A percentile compares a stretch with the other conserved stretches of the same genome.
Evolutionary conservation across 139 green algal species (phyloP).

Genomic region (Closterium sp.): DNA sequence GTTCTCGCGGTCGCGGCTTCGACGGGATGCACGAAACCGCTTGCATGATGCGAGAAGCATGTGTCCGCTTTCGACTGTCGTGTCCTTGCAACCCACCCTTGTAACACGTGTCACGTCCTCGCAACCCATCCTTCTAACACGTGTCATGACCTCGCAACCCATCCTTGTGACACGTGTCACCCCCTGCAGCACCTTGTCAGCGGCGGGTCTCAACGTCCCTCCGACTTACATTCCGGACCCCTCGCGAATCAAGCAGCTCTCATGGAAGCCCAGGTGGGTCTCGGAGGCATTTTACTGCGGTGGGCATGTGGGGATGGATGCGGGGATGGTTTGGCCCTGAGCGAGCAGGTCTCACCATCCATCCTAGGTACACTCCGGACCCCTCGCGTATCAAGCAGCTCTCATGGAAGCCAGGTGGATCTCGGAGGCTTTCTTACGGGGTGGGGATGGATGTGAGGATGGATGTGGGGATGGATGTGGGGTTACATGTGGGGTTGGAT

Average conservation of each 20-base stretch:
- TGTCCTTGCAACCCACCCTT: background rate
- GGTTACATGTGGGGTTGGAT: background rate
- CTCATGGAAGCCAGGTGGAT: background rate
- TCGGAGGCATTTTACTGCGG: background rate
- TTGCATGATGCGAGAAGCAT: background rate
- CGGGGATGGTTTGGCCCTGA: no score
- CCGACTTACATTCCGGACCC: background rate
- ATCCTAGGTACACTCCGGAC: background rate
- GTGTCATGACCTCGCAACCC: background rate
- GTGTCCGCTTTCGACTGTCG: no score
- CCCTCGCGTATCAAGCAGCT: background rate
- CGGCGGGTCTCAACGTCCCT: background rate
- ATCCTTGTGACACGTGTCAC: background rate
- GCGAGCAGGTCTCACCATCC: background rate
- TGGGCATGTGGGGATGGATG: background rate
- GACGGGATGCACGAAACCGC: no score
- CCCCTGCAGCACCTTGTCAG: background rate
- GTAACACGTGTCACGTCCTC: background rate
- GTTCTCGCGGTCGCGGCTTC: no score
- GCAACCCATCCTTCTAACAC: no score
- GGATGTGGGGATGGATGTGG: background rate
- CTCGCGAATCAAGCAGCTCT: background rate
- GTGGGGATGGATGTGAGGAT: background rate
- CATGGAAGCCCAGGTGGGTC: background rate
- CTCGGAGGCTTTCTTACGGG: background rate